Conservation (phyloP, 2,329 filamentous ascomycete genomes). For the Xylariaceae sp. region DNA sequence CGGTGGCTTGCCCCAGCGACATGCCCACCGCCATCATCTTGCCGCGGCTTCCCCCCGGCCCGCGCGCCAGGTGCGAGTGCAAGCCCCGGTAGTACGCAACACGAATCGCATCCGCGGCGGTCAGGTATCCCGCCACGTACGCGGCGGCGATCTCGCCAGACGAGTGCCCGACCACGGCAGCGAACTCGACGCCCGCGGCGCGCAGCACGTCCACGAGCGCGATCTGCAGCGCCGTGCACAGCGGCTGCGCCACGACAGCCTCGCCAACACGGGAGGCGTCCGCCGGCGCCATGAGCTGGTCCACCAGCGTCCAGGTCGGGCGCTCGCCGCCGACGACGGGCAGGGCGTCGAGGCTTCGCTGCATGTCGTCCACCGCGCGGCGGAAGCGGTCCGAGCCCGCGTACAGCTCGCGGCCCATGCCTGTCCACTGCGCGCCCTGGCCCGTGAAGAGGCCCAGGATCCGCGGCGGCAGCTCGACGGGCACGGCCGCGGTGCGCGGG, state of each 20-base stretch:
- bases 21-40: conserved; percentile 23
- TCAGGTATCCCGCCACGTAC: conserved; percentile 18
- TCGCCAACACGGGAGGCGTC: conserved; percentile 24
- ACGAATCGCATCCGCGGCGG: conserved; percentile 18
- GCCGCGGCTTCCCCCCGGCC: conserved; percentile 16
- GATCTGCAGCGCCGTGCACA: conserved; percentile 24
- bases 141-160: conserved; percentile 29
- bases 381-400: not conserved
- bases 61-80: conserved; percentile 15
- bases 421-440: conserved; percentile 3
- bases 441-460: conserved; percentile 3
- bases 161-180: conserved; percentile 24
- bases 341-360: not conserved
- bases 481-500: no score
- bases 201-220: conserved; percentile 23
- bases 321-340: conserved; percentile 5
- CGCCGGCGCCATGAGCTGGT: conserved; percentile 24
- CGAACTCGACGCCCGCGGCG: conserved; percentile 12
- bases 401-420: not conserved
- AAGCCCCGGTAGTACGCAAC: conserved; percentile 23
- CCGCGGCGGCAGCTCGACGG: no score
- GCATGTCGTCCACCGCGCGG: not conserved
- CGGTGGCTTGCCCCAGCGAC: conserved; percentile 17
- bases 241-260: conserved; percentile 31
- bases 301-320: conserved; percentile 18